Conservation (phyloP, 805 yeast genomes). For the Saccharomycopsis microspora region DNA sequence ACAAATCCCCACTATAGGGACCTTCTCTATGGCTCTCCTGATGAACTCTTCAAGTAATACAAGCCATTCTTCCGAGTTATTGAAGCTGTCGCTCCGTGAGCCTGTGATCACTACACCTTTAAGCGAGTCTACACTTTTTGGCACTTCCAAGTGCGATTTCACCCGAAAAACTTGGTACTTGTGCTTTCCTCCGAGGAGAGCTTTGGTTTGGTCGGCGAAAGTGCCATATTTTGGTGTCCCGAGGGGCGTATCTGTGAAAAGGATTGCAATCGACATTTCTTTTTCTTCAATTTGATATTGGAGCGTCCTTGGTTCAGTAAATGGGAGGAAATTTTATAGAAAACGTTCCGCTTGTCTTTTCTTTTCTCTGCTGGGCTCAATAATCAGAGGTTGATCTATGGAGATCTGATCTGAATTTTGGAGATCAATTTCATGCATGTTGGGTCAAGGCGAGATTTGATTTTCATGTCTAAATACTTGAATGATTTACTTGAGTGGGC, state of each 20-base stretch:
- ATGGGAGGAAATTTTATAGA: too few species aligned
- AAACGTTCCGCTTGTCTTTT: too few species aligned
- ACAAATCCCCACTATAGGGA: slow-evolving; percentile 64
- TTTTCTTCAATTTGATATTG: too few species aligned
- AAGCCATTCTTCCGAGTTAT: slow-evolving; percentile 29
- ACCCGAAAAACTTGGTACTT: slow-evolving; percentile 14
- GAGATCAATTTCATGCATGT: too few species aligned
- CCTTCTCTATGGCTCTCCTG: slow-evolving; percentile 10
- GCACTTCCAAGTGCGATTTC: slow-evolving; percentile 20
- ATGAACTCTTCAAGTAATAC: slow-evolving; percentile 27
- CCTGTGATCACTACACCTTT: slow-evolving; percentile 37
- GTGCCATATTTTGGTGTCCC: slow-evolving; percentile 29
- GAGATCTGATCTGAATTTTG: too few species aligned
- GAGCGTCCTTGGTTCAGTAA: too few species aligned
- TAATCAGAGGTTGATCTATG: too few species aligned
- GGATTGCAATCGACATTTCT: slow-evolving; percentile 16
- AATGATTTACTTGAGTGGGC: too few species aligned
- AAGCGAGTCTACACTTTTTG: slow-evolving; percentile 17
- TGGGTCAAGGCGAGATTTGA: too few species aligned
- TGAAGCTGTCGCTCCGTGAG: slow-evolving; percentile 35
- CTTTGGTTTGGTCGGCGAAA: slow-evolving; percentile 37
- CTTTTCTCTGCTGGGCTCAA: too few species aligned
- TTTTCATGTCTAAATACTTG: too few species aligned
- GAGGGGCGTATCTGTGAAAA: slow-evolving; percentile 18
- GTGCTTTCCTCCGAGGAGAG: slow-evolving; percentile 21